A percentile compares a stretch with the other conserved stretches of the same genome.
Conservation (phyloP, 441 rosid species). For the Omphalea diandra region DNA sequence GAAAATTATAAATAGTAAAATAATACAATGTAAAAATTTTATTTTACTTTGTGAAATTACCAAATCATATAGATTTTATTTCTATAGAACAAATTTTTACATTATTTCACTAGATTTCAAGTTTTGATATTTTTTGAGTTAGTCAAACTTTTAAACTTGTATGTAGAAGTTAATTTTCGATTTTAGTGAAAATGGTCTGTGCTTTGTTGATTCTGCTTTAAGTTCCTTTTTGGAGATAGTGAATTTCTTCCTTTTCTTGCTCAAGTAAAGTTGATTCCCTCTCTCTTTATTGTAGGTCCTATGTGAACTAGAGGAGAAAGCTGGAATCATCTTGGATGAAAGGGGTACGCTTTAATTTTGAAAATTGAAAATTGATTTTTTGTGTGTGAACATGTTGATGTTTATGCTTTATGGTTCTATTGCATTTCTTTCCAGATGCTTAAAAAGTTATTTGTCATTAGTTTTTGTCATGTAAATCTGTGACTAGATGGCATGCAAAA, state of each 20-base stretch:
- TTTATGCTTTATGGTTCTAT: too few species aligned
- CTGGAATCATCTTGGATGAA: constrained; percentile 84
- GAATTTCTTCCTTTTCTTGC: background rate
- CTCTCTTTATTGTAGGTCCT: constrained; percentile 55
- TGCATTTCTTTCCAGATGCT: too few species aligned
- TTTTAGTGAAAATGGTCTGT: background rate
- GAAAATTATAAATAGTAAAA: too few species aligned
- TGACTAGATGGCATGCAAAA: background rate
- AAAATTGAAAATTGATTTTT: too few species aligned
- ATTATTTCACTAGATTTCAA: background rate
- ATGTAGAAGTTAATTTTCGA: background rate
- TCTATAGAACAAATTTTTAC: background rate
- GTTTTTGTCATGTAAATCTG: too few species aligned
- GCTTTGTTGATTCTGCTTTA: background rate
- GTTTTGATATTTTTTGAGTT: background rate
- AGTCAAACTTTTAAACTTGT: background rate
- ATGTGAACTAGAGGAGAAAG: constrained; percentile 91
- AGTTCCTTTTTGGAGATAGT: background rate
- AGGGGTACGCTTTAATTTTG: constrained; percentile 75
- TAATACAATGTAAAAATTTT: too few species aligned
- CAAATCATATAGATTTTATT: background rate
- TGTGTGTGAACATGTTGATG: background rate
- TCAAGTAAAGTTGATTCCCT: background rate
- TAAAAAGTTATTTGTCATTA: too few species aligned
- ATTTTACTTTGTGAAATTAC: background rate